Percentiles rank a stretch among this genome's conserved stretches.
phyloP scores from a whole-genome alignment of 768 basidiomycete species.

The Lentinula raphanica region DNA sequence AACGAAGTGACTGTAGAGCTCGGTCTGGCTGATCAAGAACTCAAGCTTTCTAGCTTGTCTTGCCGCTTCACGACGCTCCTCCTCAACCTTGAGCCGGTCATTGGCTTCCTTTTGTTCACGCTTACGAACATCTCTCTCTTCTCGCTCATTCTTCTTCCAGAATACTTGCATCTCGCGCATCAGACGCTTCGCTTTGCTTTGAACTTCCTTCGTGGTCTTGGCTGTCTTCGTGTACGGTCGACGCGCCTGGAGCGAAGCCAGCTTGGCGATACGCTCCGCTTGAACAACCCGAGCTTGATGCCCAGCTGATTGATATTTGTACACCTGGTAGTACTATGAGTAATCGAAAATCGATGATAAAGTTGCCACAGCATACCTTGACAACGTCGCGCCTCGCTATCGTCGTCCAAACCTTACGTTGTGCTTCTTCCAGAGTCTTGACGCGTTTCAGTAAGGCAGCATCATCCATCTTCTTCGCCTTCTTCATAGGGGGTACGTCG shows the following conservation, averaged over 20 bases:
- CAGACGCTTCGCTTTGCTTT: constrained; percentile 78
- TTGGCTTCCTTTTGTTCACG: constrained; percentile 92
- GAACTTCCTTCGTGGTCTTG: constrained; percentile 76
- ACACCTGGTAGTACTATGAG: constrained; percentile 47
- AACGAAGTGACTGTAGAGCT: constrained; percentile 98
- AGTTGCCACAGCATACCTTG: constrained; percentile 48
- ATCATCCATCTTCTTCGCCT: constrained; percentile 75
- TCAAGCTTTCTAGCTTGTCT: constrained; percentile 94
- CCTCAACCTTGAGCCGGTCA: constrained; percentile 82
- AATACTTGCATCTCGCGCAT: constrained; percentile 96
- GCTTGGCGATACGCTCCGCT: constrained; percentile 68
- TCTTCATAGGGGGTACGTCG: constrained; percentile 61
- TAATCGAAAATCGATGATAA: not conserved
- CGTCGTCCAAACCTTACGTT: constrained; percentile 86
- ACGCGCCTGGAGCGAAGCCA: constrained; percentile 73
- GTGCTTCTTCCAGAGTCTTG: constrained; percentile 74
- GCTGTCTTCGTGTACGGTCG: constrained; percentile 69
- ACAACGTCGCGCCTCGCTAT: constrained; percentile 82
- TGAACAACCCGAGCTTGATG: constrained; percentile 65
- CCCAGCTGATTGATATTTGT: constrained; percentile 68
- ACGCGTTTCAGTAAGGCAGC: constrained; percentile 67
- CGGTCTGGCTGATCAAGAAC: constrained; percentile 97
- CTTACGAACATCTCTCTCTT: constrained; percentile 87
- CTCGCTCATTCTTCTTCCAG: constrained; percentile 98
- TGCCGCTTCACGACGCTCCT: constrained; percentile 90